Evolutionary conservation across 768 basidiomycete genomes (phyloP).

Genomic region (Russula dissimulans): DNA sequence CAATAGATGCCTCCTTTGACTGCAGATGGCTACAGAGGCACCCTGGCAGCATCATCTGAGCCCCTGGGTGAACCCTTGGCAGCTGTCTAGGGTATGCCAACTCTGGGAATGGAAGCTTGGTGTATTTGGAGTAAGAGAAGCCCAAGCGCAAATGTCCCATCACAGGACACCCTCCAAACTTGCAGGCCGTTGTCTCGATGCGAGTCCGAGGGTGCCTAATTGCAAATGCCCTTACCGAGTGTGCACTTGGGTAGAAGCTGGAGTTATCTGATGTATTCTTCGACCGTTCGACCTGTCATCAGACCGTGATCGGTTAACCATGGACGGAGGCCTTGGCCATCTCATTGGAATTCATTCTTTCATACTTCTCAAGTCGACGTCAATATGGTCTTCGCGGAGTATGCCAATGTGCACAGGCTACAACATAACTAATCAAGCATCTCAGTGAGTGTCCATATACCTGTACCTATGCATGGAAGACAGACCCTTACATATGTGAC

Average conservation of each 20-base stretch:
- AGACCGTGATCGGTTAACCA: background rate
- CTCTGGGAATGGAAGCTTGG: background rate
- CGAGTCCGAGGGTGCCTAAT: background rate
- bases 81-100: background rate
- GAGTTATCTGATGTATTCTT: background rate
- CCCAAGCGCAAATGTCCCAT: background rate
- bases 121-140: conserved; percentile 1
- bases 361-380: background rate
- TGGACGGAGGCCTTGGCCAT: background rate
- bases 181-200: background rate
- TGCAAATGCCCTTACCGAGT: background rate
- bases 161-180: background rate
- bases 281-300: background rate
- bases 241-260: background rate
- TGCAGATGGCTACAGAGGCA: background rate
- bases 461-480: background rate
- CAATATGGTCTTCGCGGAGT: background rate
- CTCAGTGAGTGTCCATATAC: background rate
- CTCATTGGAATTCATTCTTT: background rate
- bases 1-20: background rate
- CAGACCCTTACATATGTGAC: background rate
- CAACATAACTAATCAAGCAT: background rate
- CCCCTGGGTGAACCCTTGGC: background rate
- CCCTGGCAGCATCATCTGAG: background rate
- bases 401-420: background rate